Base-by-base conservation (phyloP, 805 yeast genomes). In the Nakazawaea laoshanensis region DNA sequence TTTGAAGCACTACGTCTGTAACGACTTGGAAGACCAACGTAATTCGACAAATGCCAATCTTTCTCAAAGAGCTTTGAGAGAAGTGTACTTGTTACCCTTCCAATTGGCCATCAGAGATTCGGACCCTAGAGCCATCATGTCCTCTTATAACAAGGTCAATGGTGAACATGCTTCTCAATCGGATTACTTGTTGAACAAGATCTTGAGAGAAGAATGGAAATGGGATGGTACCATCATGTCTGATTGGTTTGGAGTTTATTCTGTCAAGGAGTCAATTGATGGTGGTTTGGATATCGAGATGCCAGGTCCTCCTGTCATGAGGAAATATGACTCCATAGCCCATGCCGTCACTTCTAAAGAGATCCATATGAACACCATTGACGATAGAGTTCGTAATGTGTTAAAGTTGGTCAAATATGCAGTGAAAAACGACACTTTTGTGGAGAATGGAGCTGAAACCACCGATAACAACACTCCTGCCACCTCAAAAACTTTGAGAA, bases 311-410 rank as follows among this genome's bases (percentile, higher is more conserved):
- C 47, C 59, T 18, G 32, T 60, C 40, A 49, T 62, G 49, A 49
- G 65, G 47, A 32, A 43, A 33, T 32, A 41, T 17, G 52, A 51
- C 18, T 52, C 61, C 7, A 50, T 71, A 12, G 38, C 57, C 9
- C 74, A 66, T 43, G 63, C 65, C 29, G 53, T 72, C 14, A 42
- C 41, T 35, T 49, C 59, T 30, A 59, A 58, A 38, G 70, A 67
- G 41, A 48, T 71, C 27, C 61, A 53, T 39, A 35, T 36, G 4
- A 60, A 59, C 27, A 55, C 48, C 5, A 50, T 76, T 24, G 69
- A 74, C 42, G 66, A 61, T 5, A 61, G 74, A 39, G 77, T 59
- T 26, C 51, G 70, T 32, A 43, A 55, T 13, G 69, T 75, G 11
- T 57, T 75, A 30, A 46, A 61, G 24, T 57, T 73, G 26, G 61